These are phyloP conservation scores for Hanseniaspora nectarophila DNA, from an alignment of 805 yeast genomes.

Conservation along the genomic window DNA sequence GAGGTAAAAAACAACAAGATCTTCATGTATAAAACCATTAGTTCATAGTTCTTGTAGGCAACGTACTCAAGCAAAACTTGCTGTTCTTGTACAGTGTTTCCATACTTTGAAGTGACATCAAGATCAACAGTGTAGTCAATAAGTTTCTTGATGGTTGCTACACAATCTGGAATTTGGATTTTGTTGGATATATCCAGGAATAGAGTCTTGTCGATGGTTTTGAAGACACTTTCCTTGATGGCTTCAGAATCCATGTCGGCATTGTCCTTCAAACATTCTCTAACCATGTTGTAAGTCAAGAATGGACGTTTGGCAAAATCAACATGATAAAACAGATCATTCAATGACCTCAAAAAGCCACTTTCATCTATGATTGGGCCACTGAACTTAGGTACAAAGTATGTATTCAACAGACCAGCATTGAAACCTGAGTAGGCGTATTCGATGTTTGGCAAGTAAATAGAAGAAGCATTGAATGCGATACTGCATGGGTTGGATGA, in stretches of 20 bases:
- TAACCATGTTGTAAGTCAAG: background rate
- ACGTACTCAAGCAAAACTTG: slow-evolving; percentile 8
- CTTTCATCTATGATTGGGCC: background rate
- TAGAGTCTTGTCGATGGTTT: background rate
- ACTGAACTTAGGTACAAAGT: background rate
- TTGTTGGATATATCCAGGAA: background rate
- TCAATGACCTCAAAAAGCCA: background rate
- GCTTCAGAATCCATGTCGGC: background rate
- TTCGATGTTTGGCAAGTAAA: background rate
- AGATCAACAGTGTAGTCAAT: background rate
- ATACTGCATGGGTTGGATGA: background rate
- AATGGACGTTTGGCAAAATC: background rate
- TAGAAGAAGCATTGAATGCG: background rate
- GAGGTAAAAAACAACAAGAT: slow-evolving; percentile 3
- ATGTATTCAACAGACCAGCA: background rate
- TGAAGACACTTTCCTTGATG: background rate
- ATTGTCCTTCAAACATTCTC: background rate
- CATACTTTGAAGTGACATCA: background rate
- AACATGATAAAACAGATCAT: background rate
- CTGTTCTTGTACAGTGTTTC: background rate
- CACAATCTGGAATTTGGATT: background rate
- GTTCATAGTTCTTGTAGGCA: slow-evolving; percentile 5
- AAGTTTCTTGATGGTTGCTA: background rate
- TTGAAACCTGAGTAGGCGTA: background rate
- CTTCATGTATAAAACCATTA: slow-evolving; percentile 4